Evolutionary conservation across 345 rosid genomes (phyloP).

Genomic region (Geranium rotundifolium): DNA sequence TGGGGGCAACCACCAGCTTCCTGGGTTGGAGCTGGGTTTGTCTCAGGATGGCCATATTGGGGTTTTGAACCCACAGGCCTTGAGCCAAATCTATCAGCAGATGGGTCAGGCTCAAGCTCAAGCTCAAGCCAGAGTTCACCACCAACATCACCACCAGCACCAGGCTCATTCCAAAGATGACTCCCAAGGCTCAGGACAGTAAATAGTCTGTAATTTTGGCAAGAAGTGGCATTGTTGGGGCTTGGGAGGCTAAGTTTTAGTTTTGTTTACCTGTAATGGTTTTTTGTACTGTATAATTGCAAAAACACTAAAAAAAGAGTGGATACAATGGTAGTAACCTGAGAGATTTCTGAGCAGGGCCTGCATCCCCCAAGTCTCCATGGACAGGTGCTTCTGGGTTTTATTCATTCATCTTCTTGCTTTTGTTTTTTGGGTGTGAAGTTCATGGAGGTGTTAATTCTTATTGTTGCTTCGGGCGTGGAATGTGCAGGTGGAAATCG

Average conservation of each 20-base stretch:
- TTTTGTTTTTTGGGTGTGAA: neutral
- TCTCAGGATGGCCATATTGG: conserved; percentile 30
- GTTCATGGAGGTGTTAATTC: neutral
- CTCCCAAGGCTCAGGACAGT: conserved; percentile 22
- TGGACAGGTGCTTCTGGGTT: conserved; percentile 1
- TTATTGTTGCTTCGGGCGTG: neutral
- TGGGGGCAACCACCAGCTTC: conserved; percentile 17
- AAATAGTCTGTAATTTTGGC: neutral
- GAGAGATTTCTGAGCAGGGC: neutral
- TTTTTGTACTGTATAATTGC: neutral
- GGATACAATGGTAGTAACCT: neutral
- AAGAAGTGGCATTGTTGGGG: neutral
- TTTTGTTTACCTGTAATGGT: neutral
- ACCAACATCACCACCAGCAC: conserved; percentile 18
- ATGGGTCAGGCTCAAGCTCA: no score
- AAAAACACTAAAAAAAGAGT: neutral
- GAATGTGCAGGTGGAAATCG: neutral
- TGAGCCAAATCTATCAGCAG: conserved; percentile 32
- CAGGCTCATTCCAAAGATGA: conserved; percentile 21
- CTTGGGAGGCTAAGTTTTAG: neutral
- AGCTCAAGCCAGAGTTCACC: conserved; percentile 17
- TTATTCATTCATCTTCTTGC: neutral
- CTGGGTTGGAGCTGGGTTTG: conserved; percentile 36
- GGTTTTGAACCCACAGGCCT: conserved; percentile 11
- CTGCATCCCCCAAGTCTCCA: conserved; percentile 1